A percentile compares a stretch with the other conserved stretches of the same genome.
These are phyloP conservation scores for Akanthomyces lecanii DNA, from an alignment of 2,329 filamentous ascomycete genomes.

Conservation along the genomic window DNA sequence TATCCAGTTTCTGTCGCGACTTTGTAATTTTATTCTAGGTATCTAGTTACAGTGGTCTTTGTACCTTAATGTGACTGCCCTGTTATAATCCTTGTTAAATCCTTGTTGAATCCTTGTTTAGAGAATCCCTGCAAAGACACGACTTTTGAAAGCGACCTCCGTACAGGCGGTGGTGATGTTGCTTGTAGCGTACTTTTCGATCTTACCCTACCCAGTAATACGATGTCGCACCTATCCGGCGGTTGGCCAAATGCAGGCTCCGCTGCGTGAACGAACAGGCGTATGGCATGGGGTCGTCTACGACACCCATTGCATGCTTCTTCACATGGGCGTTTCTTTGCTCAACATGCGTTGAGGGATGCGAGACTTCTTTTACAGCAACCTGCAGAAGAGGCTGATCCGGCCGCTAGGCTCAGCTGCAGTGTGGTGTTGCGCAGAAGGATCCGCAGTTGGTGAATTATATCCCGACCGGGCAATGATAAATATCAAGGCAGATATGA, in stretches of 20 bases:
- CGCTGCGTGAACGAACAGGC: conserved; percentile 5
- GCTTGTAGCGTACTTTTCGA: neutral
- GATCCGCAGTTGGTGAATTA: neutral
- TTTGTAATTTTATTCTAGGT: too few relatives aligned
- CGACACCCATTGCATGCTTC: neutral
- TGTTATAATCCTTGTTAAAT: too few relatives aligned
- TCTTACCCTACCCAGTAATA: neutral
- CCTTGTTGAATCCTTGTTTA: too few relatives aligned
- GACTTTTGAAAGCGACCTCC: too few relatives aligned
- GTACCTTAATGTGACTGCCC: too few relatives aligned
- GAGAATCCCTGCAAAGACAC: too few relatives aligned
- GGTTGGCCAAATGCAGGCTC: neutral
- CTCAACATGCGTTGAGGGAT: neutral
- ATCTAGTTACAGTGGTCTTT: too few relatives aligned
- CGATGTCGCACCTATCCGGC: neutral
- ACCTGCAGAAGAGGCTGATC: conserved; percentile 1
- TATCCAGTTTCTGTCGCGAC: too few relatives aligned
- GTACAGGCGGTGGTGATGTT: neutral
- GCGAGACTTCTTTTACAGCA: neutral
- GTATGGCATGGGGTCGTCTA: neutral
- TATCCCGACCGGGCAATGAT: neutral
- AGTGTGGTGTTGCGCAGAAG: neutral
- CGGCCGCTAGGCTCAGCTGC: neutral
- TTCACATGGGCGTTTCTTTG: neutral
- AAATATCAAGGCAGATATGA: neutral